These are phyloP conservation scores for Neurospora intermedia DNA, from an alignment of 495 filamentous ascomycete genomes.

Conservation along the genomic window DNA sequence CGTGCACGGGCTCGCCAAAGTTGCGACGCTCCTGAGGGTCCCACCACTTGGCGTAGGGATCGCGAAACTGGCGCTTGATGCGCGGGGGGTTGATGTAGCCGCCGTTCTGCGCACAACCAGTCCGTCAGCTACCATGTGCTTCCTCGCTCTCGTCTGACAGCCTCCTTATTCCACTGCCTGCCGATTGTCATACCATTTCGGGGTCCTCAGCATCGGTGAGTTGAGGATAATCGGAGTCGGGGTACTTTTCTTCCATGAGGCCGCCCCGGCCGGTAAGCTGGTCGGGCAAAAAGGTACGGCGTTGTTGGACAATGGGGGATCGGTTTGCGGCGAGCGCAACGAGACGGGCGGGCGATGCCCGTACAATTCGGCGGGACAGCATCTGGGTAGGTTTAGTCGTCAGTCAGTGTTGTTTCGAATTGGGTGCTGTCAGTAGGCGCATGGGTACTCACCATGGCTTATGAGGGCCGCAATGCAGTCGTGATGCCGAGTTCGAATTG, in stretches of 20 bases:
- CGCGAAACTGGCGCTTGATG: slow-evolving; percentile 77
- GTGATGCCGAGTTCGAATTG: slow-evolving; percentile 9
- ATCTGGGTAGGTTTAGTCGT: slow-evolving; percentile 29
- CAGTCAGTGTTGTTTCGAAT: not conserved
- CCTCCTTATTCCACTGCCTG: slow-evolving; percentile 3
- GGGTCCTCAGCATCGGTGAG: slow-evolving; percentile 64
- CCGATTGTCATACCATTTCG: slow-evolving; percentile 45
- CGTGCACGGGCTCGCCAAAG: slow-evolving; percentile 90
- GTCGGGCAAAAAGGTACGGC: slow-evolving; percentile 34
- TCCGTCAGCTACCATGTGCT: slow-evolving; percentile 9
- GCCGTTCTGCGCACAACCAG: slow-evolving; percentile 56
- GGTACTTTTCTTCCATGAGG: slow-evolving; percentile 40
- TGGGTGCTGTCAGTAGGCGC: not conserved
- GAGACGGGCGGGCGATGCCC: slow-evolving; percentile 43
- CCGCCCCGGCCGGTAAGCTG: slow-evolving; percentile 23
- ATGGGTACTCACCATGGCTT: slow-evolving; percentile 11
- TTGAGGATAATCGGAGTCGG: slow-evolving; percentile 36
- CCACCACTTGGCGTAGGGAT: slow-evolving; percentile 94
- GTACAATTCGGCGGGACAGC: slow-evolving; percentile 52
- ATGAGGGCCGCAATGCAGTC: slow-evolving; percentile 19
- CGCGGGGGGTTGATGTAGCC: slow-evolving; percentile 81
- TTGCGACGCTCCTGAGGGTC: slow-evolving; percentile 94
- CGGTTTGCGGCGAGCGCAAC: slow-evolving; percentile 32
- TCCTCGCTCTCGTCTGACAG: not conserved
- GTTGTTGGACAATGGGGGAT: slow-evolving; percentile 37